Evolutionary conservation across 768 basidiomycete genomes (phyloP).

Genomic region (Chiua virens): DNA sequence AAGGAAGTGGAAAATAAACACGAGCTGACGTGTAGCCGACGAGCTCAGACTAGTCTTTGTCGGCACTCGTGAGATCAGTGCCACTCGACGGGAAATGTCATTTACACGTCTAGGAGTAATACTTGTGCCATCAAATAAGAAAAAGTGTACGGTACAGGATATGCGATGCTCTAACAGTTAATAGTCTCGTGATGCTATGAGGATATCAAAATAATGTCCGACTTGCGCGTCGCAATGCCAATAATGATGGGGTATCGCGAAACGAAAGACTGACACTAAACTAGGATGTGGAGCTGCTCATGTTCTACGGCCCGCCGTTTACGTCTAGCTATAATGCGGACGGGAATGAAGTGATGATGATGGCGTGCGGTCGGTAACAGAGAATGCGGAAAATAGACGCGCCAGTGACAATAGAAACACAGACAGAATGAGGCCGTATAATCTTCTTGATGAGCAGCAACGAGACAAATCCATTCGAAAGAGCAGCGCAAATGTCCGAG

Average conservation of each 20-base stretch:
- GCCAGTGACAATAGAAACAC: slow-evolving; percentile 37
- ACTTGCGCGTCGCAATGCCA: slow-evolving; percentile 48
- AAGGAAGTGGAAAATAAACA: slow-evolving; percentile 24
- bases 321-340: slow-evolving; percentile 43
- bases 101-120: slow-evolving; percentile 12
- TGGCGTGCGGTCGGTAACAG: slow-evolving; percentile 20
- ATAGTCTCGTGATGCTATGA: slow-evolving; percentile 57
- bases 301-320: slow-evolving; percentile 42
- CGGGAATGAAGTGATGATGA: slow-evolving; percentile 27
- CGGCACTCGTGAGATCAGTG: slow-evolving; percentile 18
- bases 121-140: slow-evolving; percentile 24
- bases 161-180: slow-evolving; percentile 67
- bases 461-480: slow-evolving; percentile 57
- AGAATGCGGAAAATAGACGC: slow-evolving; percentile 22
- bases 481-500: slow-evolving; percentile 61
- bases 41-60: neutral
- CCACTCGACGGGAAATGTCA: neutral
- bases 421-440: slow-evolving; percentile 42
- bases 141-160: slow-evolving; percentile 42
- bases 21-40: slow-evolving; percentile 31
- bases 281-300: slow-evolving; percentile 45
- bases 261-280: slow-evolving; percentile 46
- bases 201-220: slow-evolving; percentile 45
- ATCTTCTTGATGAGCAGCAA: slow-evolving; percentile 50
- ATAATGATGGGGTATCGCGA: slow-evolving; percentile 51